These are phyloP conservation scores for Aphanomyces euteiches DNA, from an alignment of 352 stramenopile species.

Conservation along the genomic window DNA sequence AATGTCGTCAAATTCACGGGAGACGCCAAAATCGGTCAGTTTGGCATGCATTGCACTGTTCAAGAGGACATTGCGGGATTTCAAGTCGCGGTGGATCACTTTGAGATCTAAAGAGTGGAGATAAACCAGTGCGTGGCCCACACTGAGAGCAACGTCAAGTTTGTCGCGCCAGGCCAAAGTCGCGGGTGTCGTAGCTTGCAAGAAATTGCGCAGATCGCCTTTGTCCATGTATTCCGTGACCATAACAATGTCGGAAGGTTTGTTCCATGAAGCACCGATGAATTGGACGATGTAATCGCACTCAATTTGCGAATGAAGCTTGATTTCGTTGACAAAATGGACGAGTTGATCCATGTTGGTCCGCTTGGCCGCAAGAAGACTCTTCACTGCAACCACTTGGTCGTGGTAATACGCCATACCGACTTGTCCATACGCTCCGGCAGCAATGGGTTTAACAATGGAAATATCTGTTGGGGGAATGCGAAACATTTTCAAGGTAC, in stretches of 20 bases:
- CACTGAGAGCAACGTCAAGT: constrained; percentile 36
- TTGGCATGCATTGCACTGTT: constrained; percentile 28
- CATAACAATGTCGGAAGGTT: neutral
- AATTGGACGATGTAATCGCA: neutral
- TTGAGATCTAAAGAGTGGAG: constrained; percentile 41
- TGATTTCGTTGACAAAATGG: neutral
- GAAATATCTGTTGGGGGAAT: no score
- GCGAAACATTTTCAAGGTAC: no score
- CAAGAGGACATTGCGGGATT: constrained; percentile 55
- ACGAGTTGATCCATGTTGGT: neutral
- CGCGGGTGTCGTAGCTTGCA: neutral
- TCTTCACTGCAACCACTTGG: no score
- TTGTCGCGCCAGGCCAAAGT: neutral
- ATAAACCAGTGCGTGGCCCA: constrained; percentile 43
- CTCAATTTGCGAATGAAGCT: neutral
- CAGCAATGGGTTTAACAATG: no score
- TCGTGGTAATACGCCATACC: no score
- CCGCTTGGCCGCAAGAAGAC: no score
- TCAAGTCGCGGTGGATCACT: constrained; percentile 58
- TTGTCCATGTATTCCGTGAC: constrained; percentile 12
- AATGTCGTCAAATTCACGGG: constrained; percentile 2
- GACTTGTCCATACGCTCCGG: no score
- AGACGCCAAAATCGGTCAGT: constrained; percentile 23
- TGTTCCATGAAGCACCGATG: neutral
- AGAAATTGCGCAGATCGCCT: neutral